Evolutionary conservation across 371 early-diverging fungal genomes (phyloP).

Genomic region (Lichtheimia hyalospora): DNA sequence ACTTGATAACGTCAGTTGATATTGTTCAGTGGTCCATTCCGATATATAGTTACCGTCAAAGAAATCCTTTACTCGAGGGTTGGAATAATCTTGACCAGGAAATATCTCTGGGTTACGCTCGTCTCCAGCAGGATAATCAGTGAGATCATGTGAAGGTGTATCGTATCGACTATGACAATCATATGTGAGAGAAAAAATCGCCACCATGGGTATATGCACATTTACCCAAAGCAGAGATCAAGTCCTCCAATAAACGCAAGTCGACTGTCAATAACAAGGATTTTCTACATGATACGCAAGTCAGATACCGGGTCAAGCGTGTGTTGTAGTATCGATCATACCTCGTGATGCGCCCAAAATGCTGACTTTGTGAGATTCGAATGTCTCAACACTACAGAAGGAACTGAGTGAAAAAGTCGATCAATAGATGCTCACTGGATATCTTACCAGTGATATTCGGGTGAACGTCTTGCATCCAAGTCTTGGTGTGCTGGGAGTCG

Average conservation of each 20-base stretch:
- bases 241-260: constrained; percentile 92
- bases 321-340: constrained; percentile 7
- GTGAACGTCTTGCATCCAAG: constrained; percentile 72
- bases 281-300: constrained; percentile 58
- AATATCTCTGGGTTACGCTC: constrained; percentile 48
- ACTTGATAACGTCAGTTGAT: constrained; percentile 17
- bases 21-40: not conserved
- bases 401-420: constrained; percentile 5
- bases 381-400: constrained; percentile 62
- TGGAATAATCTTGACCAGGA: constrained; percentile 93
- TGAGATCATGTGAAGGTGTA: constrained; percentile 71
- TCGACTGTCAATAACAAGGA: constrained; percentile 79
- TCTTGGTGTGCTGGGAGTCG: constrained; percentile 82
- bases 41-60: constrained; percentile 44
- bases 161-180: constrained; percentile 76
- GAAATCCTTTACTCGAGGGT: constrained; percentile 91
- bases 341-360: constrained; percentile 80
- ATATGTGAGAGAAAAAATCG: too few species aligned
- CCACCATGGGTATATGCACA: not conserved
- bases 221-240: constrained; percentile 83
- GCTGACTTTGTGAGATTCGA: constrained; percentile 68
- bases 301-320: not conserved
- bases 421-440: not conserved
- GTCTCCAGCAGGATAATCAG: constrained; percentile 57
- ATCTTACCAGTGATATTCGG: constrained; percentile 68